A percentile compares a stretch with the other conserved stretches of the same genome.
phyloP scores from a whole-genome alignment of 345 rosid genomes.

The Rhizophora apiculata region DNA sequence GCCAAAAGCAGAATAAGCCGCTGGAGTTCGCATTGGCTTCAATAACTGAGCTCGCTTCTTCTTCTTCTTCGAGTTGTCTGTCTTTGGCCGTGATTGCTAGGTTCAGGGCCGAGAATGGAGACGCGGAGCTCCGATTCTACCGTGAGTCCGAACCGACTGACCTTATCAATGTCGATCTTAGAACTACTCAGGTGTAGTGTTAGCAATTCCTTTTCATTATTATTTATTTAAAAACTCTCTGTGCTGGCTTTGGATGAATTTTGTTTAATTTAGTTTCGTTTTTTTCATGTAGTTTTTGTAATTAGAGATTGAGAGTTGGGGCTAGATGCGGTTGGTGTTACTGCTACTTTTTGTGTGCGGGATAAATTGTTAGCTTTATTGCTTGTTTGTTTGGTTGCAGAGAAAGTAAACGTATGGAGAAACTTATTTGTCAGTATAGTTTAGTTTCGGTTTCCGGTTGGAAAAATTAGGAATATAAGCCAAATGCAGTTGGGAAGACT shows the following conservation, averaged over 20 bases:
- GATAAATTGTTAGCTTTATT: no score
- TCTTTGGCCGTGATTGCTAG: slow-evolving; percentile 50
- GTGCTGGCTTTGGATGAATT: background rate
- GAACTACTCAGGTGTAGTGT: slow-evolving; percentile 48
- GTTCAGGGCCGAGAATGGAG: slow-evolving; percentile 49
- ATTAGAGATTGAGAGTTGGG: no score
- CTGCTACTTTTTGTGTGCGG: no score
- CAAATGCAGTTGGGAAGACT: no score
- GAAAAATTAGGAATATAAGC: no score
- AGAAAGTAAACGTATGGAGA: background rate
- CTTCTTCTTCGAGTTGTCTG: slow-evolving; percentile 29
- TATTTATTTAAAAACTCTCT: background rate
- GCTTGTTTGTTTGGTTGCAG: slow-evolving; percentile 13
- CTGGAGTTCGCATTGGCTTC: slow-evolving; percentile 56
- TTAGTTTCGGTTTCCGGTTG: no score
- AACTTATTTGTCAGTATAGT: no score
- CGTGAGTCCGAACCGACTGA: slow-evolving; percentile 35
- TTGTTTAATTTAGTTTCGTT: background rate
- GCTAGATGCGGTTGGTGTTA: no score
- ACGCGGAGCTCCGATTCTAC: slow-evolving; percentile 51
- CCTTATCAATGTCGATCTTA: slow-evolving; percentile 42
- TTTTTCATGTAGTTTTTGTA: no score
- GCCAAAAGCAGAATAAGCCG: slow-evolving; percentile 29
- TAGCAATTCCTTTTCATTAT: background rate
- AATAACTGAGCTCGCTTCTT: slow-evolving; percentile 50